These are phyloP conservation scores for Aspergillus nidulans DNA, from an alignment of 495 filamentous ascomycete genomes.

Conservation along the genomic window DNA sequence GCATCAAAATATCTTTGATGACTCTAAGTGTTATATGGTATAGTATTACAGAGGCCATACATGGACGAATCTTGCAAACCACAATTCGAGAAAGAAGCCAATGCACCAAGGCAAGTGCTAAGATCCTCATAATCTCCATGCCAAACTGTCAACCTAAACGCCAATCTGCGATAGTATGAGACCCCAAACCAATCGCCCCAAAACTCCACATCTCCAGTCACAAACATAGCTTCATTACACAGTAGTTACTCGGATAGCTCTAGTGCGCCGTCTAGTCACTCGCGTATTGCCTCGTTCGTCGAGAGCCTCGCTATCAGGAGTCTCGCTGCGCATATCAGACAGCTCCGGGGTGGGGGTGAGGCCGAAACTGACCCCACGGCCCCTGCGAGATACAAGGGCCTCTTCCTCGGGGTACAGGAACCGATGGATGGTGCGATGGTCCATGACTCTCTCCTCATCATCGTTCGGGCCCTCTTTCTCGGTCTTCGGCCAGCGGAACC, in stretches of 20 bases:
- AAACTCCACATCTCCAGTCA: constrained; percentile 12
- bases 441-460: constrained; percentile 69
- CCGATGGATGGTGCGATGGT: constrained; percentile 67
- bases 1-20: not conserved
- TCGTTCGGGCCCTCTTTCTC: constrained; percentile 68
- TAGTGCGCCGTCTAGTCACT: constrained; percentile 33
- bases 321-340: constrained; percentile 37
- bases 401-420: constrained; percentile 67
- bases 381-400: constrained; percentile 47
- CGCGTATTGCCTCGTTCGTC: constrained; percentile 34
- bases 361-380: constrained; percentile 37
- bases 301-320: constrained; percentile 31
- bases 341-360: constrained; percentile 36
- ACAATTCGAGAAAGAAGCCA: not conserved
- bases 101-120: not conserved
- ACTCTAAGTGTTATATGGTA: constrained; percentile 2
- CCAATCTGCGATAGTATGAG: not conserved
- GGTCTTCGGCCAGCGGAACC: constrained; percentile 93
- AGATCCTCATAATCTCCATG: constrained; percentile 5
- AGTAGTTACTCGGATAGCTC: constrained; percentile 37
- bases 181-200: not conserved
- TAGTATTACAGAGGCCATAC: not conserved
- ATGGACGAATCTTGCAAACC: not conserved
- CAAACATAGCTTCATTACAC: constrained; percentile 28
- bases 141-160: constrained; percentile 4